Evolutionary conservation across 176 grass and related monocot genomes (phyloP), one percentile per base, ranked within the genome.

Genomic region (Stipa capillata): DNA sequence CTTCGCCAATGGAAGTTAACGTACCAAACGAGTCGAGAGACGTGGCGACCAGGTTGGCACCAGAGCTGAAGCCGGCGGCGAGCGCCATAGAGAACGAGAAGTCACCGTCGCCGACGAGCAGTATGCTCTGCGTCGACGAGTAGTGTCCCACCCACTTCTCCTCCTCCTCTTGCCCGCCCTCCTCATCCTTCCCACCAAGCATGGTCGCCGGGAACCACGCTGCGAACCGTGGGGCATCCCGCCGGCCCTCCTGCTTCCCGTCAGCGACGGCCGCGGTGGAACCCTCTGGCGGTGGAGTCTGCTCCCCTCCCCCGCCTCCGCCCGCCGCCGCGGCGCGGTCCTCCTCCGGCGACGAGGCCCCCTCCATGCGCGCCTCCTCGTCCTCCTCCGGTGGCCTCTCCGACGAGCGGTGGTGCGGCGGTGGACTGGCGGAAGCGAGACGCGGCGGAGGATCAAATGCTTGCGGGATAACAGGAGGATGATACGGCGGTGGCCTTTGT

Each of bases 61-160:
- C 85, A 67, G 89, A 88, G 85, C 90, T 78, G 47, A 92, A 91
- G 14, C 72, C 77, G 23, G 15, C 34, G 82, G 89, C 85, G 56
- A 91, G 85, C 21, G 85, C 48, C 73, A 79, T 43, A 9, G 89
- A 79, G 86, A 88, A 91, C 12, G 85, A 92, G 78, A 92, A 85
- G 48, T 85, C 86, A 31, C 86, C 86, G 35, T 92, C 86, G 32
- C 90, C 90, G 41, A 88, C 42, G 12, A 77, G 45, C 55, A 91
- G 57, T 13, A 88, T 88, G 67, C 32, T 40, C 8, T 88, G 85
- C 48, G 9, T 8, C 18, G 85, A 83, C 3, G 63, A 73, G 70
- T 87, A 91, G 1, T 73, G 76, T 20, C 34, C 21, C 24, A 87
- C 49, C 85, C 85, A 85, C 79, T 73, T 82, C 40, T 28, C 76